Conservation (phyloP, 2,329 filamentous ascomycete species). For the Aspergillus japonicus region DNA sequence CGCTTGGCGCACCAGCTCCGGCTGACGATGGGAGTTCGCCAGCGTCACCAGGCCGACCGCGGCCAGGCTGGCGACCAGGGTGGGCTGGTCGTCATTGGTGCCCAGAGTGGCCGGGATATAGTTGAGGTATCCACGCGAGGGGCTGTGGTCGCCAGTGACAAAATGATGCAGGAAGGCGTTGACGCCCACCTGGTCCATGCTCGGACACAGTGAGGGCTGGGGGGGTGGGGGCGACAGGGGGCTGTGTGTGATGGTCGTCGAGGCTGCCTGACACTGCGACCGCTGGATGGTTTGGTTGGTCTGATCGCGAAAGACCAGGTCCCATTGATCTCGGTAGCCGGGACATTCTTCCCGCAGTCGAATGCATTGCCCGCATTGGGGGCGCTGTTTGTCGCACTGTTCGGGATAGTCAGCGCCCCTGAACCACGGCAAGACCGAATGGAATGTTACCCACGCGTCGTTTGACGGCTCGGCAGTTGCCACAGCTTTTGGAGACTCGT, state of each 20-base stretch:
- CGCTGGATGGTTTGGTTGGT: slow-evolving; percentile 24
- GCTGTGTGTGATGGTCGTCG: not conserved
- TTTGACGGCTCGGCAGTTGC: slow-evolving; percentile 23
- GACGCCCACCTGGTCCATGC: slow-evolving; percentile 24
- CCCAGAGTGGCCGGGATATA: slow-evolving; percentile 20
- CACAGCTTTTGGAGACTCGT: slow-evolving; percentile 21
- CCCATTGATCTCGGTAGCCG: slow-evolving; percentile 35
- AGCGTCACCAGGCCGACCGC: slow-evolving; percentile 28
- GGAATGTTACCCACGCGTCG: slow-evolving; percentile 19
- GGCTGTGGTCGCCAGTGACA: slow-evolving; percentile 14
- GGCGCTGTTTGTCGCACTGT: slow-evolving; percentile 25
- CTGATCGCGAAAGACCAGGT: slow-evolving; percentile 32
- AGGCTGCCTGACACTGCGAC: slow-evolving; percentile 9
- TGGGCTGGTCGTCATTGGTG: slow-evolving; percentile 19
- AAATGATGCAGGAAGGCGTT: slow-evolving; percentile 28
- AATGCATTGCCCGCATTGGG: slow-evolving; percentile 28
- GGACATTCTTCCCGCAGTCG: slow-evolving; percentile 25
- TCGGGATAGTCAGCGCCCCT: not conserved
- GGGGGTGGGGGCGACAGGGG: not conserved
- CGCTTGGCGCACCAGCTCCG: slow-evolving; percentile 20
- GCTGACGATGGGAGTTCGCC: slow-evolving; percentile 23
- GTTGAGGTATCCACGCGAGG: slow-evolving; percentile 25
- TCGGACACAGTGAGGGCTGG: slow-evolving; percentile 6
- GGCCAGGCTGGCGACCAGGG: slow-evolving; percentile 25
- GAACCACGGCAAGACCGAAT: not conserved